Base-by-base conservation (phyloP, 208 protist species). In the Spongospora subterranea region DNA sequence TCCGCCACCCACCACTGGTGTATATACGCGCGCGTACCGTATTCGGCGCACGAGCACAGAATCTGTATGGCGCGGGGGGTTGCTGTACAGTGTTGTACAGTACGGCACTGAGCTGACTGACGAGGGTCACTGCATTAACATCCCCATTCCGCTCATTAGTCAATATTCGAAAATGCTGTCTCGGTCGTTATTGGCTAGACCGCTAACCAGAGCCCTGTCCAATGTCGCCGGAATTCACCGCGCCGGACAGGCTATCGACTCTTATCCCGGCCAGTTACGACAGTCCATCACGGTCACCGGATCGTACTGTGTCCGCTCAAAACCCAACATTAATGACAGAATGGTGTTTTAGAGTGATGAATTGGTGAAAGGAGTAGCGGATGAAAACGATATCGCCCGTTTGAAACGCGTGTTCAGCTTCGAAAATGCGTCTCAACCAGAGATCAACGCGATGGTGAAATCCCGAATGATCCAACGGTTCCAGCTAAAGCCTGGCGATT, bases 401-500 rank as follows among this genome's bases (percentile, higher is more conserved):
- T n/a, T 82, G 71, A 82, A 82, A 35, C 71, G 71, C 17, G 40
- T 82, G 6, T 82, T 82, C n/a, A 82, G 71, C 71, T 82, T 40
- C n/a, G 71, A 35, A 43, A 82, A 82, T n/a, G 71, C 71, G n/a
- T 82, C 71, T 6, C 71, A 82, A 35, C 71, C 71, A 6, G 71
- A 82, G n/a, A 35, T 82, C 13, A 82, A 82, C n/a, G n/a, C 6
- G n/a, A 35, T 82, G 71, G n/a, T 43, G 17, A 82, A 45, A 82
- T 43, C 35, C 13, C 71, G 40, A 43, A 82, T 82, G 71, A 43
- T 82, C 35, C 17, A 35, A 13, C 71, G 40, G 6, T 89, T 89
- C 40, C 88, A 89, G 40, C 88, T 39, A 17, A 39, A 46, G 24
- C 88, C 88, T 32, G 88, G 88, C n/a, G 88, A 89, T 54, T 53